Evolutionary conservation across 2,329 filamentous ascomycete genomes (phyloP).

Genomic region (Claviceps sp.): DNA sequence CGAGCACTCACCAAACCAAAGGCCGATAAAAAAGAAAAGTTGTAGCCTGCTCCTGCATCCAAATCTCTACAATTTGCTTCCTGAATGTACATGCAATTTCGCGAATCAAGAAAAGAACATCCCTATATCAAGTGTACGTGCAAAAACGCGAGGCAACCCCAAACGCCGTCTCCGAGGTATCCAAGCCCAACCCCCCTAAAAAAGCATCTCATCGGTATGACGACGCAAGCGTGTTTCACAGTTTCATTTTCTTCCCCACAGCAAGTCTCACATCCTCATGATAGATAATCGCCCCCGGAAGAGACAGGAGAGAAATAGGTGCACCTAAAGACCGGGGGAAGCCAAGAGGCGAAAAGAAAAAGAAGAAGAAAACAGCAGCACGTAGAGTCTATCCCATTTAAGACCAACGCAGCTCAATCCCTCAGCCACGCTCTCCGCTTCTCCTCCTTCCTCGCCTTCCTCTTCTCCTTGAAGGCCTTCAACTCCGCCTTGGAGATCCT

Average conservation of each 20-base stretch:
- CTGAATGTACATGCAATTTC: no score
- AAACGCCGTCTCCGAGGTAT: background rate
- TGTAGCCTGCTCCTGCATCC: no score
- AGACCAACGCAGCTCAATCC: conserved; percentile 29
- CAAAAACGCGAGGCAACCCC: background rate
- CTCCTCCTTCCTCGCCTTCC: conserved; percentile 81
- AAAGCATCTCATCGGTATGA: background rate
- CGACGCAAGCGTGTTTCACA: background rate
- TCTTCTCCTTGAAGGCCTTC: conserved; percentile 84
- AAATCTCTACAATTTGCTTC: no score
- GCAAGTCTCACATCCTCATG: no score
- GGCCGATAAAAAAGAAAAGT: no score
- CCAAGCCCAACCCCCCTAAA: background rate
- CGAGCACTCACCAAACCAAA: no score
- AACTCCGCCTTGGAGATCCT: conserved; percentile 76
- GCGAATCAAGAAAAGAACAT: no score
- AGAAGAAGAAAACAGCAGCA: background rate
- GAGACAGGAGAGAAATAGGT: background rate
- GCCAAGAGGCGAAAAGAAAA: background rate
- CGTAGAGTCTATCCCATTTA: background rate
- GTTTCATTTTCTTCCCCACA: no score
- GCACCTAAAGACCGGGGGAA: background rate
- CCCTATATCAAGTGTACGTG: no score
- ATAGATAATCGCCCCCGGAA: no score
- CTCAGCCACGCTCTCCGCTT: conserved; percentile 83